Percentiles rank a stretch among this genome's conserved stretches.
phyloP scores from a whole-genome alignment of 1,139 yeast species.

The Kurtzmaniella quercitrusa region DNA sequence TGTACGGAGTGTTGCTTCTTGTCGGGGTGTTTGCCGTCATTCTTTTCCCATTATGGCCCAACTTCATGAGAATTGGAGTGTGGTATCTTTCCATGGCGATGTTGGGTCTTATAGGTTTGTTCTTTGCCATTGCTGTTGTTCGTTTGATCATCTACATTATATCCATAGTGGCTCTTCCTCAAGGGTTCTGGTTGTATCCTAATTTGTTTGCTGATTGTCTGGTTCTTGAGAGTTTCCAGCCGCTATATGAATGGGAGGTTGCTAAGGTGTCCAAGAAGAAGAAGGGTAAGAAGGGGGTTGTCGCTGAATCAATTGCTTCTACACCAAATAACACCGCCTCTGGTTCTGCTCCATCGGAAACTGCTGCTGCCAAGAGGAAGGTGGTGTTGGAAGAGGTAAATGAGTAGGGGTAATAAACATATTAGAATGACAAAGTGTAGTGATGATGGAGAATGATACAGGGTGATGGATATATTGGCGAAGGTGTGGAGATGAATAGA shows the following conservation, averaged over 20 bases:
- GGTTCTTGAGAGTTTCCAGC: conserved; percentile 85
- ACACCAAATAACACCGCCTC: conserved; percentile 13
- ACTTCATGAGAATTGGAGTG: conserved; percentile 81
- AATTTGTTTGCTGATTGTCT: conserved; percentile 95
- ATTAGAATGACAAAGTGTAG: too few species aligned
- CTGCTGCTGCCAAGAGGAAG: conserved; percentile 19
- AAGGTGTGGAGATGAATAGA: too few species aligned
- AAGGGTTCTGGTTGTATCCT: conserved; percentile 93
- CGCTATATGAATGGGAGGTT: conserved; percentile 83
- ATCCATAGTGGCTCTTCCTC: conserved; percentile 54
- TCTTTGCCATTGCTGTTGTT: conserved; percentile 75
- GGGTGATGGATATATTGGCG: too few species aligned
- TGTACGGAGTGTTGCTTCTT: conserved; percentile 62
- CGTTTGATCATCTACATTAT: conserved; percentile 69
- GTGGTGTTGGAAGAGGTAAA: conserved; percentile 48
- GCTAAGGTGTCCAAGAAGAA: conserved; percentile 28
- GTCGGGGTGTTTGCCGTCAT: conserved; percentile 70
- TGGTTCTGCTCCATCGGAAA: conserved; percentile 11
- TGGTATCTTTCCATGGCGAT: conserved; percentile 84
- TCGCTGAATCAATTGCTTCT: conserved; percentile 7
- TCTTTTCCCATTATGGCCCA: conserved; percentile 96
- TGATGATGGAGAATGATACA: too few species aligned
- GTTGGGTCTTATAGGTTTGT: conserved; percentile 68
- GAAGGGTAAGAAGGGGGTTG: conserved; percentile 15
- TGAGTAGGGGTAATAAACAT: conserved; percentile 20